These are phyloP conservation scores for Sporodiniella umbellata DNA, from an alignment of 371 early-diverging fungal genomes.

Conservation along the genomic window DNA sequence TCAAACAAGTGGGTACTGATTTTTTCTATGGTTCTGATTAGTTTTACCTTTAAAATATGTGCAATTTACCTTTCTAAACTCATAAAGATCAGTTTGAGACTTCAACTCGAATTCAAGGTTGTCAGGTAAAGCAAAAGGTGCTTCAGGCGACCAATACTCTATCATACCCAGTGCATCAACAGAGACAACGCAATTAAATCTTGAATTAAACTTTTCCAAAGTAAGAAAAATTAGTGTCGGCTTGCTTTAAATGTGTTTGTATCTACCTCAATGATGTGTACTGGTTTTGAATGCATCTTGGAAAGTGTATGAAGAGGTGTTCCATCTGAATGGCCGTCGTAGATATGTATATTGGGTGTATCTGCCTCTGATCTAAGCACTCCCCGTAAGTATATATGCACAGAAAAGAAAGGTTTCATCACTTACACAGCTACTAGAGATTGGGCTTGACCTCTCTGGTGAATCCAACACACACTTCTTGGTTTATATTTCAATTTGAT, in stretches of 20 bases:
- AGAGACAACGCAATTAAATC: conserved; percentile 76
- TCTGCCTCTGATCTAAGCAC: conserved; percentile 70
- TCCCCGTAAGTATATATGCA: not conserved
- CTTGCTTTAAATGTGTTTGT: not conserved
- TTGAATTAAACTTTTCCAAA: conserved; percentile 66
- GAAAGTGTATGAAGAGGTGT: conserved; percentile 61
- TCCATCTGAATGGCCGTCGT: conserved; percentile 75
- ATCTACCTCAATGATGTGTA: conserved; percentile 69
- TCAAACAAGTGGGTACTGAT: conserved; percentile 75
- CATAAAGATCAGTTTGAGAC: conserved; percentile 92
- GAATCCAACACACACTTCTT: conserved; percentile 82
- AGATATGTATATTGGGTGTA: conserved; percentile 68
- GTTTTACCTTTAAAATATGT: not conserved
- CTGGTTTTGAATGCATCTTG: conserved; percentile 73
- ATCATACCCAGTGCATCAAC: conserved; percentile 85
- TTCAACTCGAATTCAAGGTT: conserved; percentile 77
- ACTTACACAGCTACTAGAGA: conserved; percentile 76
- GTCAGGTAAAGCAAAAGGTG: conserved; percentile 61
- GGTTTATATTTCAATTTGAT: conserved; percentile 79
- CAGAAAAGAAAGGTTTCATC: not conserved
- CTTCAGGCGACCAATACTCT: conserved; percentile 89
- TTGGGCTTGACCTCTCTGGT: conserved; percentile 78
- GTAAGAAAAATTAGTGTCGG: too few species aligned
- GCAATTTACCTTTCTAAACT: conserved; percentile 78
- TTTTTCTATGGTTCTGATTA: too few species aligned